A percentile compares a stretch with the other conserved stretches of the same genome.
Conservation (phyloP, 768 basidiomycete genomes). For the Lyophyllum semitale region DNA sequence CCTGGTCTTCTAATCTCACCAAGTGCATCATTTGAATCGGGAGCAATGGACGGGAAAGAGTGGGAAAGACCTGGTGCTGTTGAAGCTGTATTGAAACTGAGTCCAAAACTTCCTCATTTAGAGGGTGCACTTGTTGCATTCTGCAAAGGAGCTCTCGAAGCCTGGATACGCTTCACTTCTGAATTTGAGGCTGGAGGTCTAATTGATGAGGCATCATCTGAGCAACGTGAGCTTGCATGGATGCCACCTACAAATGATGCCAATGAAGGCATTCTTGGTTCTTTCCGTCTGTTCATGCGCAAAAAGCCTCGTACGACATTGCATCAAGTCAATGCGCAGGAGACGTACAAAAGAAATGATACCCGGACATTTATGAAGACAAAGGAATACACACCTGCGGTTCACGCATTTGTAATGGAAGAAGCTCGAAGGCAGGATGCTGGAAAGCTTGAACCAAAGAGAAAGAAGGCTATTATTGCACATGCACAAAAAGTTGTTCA, state of each 20-base stretch:
- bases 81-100: background rate
- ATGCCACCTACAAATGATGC: slow-evolving; percentile 22
- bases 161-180: background rate
- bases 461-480: background rate
- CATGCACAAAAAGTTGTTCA: too few relatives aligned
- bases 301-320: slow-evolving; percentile 16
- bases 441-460: background rate
- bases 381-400: background rate
- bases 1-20: background rate
- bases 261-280: slow-evolving; percentile 30
- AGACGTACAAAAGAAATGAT: slow-evolving; percentile 24
- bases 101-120: background rate
- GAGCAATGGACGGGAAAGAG: background rate
- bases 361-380: slow-evolving; percentile 26
- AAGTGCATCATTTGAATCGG: background rate
- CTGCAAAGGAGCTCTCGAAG: background rate
- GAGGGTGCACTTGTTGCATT: background rate
- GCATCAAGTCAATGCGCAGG: slow-evolving; percentile 22
- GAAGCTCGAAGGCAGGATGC: background rate
- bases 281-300: slow-evolving; percentile 18
- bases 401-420: background rate
- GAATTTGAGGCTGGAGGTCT: background rate
- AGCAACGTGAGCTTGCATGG: background rate
- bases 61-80: background rate
- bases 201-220: background rate